Percentiles rank a stretch among this genome's conserved stretches.
These are phyloP conservation scores for Marasmius fiardii DNA, from an alignment of 1,284 basidiomycete species.

Conservation along the genomic window DNA sequence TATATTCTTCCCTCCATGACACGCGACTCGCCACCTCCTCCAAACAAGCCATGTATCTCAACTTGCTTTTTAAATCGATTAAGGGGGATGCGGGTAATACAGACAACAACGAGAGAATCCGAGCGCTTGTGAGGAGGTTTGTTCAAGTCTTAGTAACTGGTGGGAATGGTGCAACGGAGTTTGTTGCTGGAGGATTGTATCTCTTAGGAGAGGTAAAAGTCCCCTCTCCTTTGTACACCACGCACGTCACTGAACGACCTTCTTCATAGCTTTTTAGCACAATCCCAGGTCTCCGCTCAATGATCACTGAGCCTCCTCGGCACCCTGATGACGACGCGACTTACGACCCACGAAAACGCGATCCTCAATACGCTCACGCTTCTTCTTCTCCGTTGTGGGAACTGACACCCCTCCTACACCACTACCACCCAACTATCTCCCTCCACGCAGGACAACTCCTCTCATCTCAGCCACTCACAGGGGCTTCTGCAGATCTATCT, in stretches of 20 bases:
- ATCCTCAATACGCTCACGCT: constrained; percentile 87
- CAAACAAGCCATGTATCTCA: constrained; percentile 98
- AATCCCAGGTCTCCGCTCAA: constrained; percentile 64
- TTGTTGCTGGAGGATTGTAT: constrained; percentile 86
- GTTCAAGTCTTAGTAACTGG: constrained; percentile 78
- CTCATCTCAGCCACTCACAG: constrained; percentile 63
- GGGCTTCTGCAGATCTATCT: constrained; percentile 85
- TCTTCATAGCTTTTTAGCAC: constrained; percentile 67
- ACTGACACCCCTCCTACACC: constrained; percentile 79
- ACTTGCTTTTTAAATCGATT: constrained; percentile 90
- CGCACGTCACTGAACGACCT: not conserved
- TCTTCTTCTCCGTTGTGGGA: constrained; percentile 87
- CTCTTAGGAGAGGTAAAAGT: constrained; percentile 72
- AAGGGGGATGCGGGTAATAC: constrained; percentile 65
- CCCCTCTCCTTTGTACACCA: constrained; percentile 4
- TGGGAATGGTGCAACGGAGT: constrained; percentile 77
- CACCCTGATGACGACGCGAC: constrained; percentile 43
- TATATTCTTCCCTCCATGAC: constrained; percentile 90
- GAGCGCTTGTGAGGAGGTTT: constrained; percentile 85
- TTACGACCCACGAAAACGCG: constrained; percentile 89
- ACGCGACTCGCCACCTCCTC: constrained; percentile 78
- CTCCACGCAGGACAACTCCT: constrained; percentile 87
- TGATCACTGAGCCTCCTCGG: constrained; percentile 50
- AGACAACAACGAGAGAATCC: constrained; percentile 50
- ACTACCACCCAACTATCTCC: constrained; percentile 91